Base-by-base conservation (phyloP, 2,329 filamentous ascomycete genomes). In the Colletotrichum sp. region DNA sequence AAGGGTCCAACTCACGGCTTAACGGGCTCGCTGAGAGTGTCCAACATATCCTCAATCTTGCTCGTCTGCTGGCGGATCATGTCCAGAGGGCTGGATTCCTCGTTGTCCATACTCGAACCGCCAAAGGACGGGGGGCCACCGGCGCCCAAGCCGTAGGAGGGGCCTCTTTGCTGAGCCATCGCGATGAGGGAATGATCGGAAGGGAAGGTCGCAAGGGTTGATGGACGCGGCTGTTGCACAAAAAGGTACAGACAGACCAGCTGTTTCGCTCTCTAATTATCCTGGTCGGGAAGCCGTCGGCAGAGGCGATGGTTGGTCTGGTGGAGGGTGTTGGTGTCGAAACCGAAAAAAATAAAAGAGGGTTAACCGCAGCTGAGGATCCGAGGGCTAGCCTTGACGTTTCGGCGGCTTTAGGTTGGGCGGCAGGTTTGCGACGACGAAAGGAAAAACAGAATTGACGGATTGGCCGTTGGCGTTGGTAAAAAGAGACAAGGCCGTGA, bases 11-110 rank as follows among this genome's bases (percentile, higher is more conserved):
- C 85, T 91, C 82, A 99, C 94, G 97, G 97, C 90, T 98, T 99
- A 80, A 99, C 87, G 65, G 97, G 97, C 83, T 98, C 96, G 82
- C 95, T 94, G 82, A 96, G 80, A 32, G 92, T 95, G 86, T 99
- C 97, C 83, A 99, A 87, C 84, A 95, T 88, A 84, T 99, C 97
- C 88, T 99, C 97, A 80, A 99, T 96, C 91, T 98, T 99, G 93
- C 95, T 98, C 68, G 97, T 99, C 87, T 99, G 96, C 85, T 96
- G 92, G 79, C 97, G 92, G 83, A 99, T 95, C 81, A 95, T 91
- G 85, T 98, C 97, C 80, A 99, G 92, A 74, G 94, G 93, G 85
- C 92, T 95, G 65, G 93, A 91, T 81, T 96, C 93, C 36, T 62
- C 52, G 55, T 55, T 69, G 24, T 78, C 77, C 16, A 30, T 59